Evolutionary conservation across 352 stramenopile genomes (phyloP), one percentile per base, ranked within the genome.

Genomic region (Phytopythium litorale): DNA sequence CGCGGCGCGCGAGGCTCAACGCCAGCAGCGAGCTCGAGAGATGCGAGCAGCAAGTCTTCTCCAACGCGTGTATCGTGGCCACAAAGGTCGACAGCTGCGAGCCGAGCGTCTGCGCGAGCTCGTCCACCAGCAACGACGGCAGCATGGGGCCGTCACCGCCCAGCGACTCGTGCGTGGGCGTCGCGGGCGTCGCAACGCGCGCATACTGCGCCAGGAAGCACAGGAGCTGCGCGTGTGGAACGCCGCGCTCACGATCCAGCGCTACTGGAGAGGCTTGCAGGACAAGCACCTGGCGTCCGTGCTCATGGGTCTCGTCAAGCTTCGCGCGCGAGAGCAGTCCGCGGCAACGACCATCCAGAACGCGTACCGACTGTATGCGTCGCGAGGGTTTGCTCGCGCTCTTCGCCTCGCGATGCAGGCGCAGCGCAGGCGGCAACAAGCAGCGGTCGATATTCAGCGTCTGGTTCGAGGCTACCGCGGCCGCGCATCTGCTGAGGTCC

Each of bases 381-480:
- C 82, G 1, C 75, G 79, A 21, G 79, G 79, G 3, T 84, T 94
- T 40, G 72, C 85, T 58, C 78, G 84, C 38, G 70, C 84, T 0
- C 83, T 92, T 71, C 77, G 72, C 4, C 37, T 87, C 13, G 73
- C 81, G 0, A 64, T 84, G 58, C 48, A 78, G 7, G 61, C 77
- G 3, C 79, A 94, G 45, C 45, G 63, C n/a, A 72, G 60, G 58
- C 72, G 73, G 7, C 28, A 81, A 4, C 33, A 70, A 21, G 78
- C 79, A 8, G 77, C 86, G n/a, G 75, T 56, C 0, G 64, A 76
- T 23, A 87, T 97, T 42, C 90, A 97, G 64, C 73, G 85, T 2
- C 55, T 97, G 4, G 68, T 89, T 13, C 75, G 91, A 33, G 91
- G 91, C 1, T 80, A 97, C 51, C 88, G 89, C 50, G 91, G 80